Evolutionary conservation across 768 basidiomycete species (phyloP), one percentile per base, ranked within the genome.

Genomic region (Rossbeevera mucosa): DNA sequence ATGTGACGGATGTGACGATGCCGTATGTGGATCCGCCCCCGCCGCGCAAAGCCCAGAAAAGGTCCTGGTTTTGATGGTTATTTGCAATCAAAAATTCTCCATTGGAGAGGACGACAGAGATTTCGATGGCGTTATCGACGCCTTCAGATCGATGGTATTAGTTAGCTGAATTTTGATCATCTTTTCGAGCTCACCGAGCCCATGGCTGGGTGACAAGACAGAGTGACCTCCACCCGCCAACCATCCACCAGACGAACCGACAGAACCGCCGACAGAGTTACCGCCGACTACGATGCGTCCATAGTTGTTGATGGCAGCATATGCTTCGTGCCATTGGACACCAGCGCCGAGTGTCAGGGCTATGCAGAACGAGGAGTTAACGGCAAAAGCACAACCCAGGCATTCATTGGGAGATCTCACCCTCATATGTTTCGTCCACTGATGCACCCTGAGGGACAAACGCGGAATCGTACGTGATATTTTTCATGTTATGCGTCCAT

Each of bases 11-110:
- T 7, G 78, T 78, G 45, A 80, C 65, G 18, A 81, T 67, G 7
- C 76, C 79, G 43, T 67, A 80, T 0, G 76, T 80, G 12, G 75
- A 72, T 5, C 78, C 79, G 0, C 80, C 80, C 1, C 76, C 77
- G 1, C 79, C 80, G 29, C 80, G 71, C 44, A 82, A 58, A 0
- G 80, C 80, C 76, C 77, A 82, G 62, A 79, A 82, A 5, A 83
- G 70, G 3, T 81, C 78, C 11, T 67, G 18, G 56, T 80, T 70
- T 31, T 71, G 66, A 59, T 72, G 64, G 0, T 58, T 52, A 56
- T 80, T 81, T 20, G 66, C 69, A 9, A 56, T 68, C 46, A 76
- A 54, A 38, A 71, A 59, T 4, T 69, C 53, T 5, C 79, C 80
- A 2, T 69, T 65, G 3, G 80, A 68, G 11, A 71, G 74, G 2